Evolutionary conservation across 495 filamentous ascomycete species (phyloP), one percentile per base, ranked within the genome.

Genomic region (Penicillium cataractarum): DNA sequence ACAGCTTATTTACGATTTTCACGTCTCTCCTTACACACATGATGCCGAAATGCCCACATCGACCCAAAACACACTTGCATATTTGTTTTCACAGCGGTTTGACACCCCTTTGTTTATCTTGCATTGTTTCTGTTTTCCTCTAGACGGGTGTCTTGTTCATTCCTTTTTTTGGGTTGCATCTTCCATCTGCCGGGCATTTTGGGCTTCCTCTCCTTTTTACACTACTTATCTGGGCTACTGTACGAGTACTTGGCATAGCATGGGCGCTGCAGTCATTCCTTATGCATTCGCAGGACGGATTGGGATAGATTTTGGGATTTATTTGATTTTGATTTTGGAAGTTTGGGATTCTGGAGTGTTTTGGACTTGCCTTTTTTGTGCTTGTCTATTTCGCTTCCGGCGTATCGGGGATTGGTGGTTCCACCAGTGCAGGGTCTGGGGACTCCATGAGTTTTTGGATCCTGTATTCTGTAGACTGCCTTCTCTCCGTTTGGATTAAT

Each of bases 241-340:
- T 78, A 77, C 67, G 68, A 77, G 60, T 73, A 77, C 63, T 61
- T 71, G 64, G 76, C 76, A 78, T 80, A 75, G 74, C 70, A 73
- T 70, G 67, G 77, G 71, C 76, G 76, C 74, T 76, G 75, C 78
- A 70, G 74, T 78, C 78, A 69, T 77, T 80, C 78, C 76, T 80
- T 80, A 65, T 67, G 61, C 68, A 75, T 71, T 70, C 65, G 75
- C 75, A 73, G 76, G 73, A 70, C 67, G 63, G 58, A 61, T 68
- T 63, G 68, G 74, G 70, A 71, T 74, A 69, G 63, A 65, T 60
- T 64, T 69, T 65, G 60, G 67, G 64, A 42, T 57, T 67, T 64
- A 39, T 51, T 58, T 35, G 44, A 24, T 63, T 33, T 21, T 65
- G n/a, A 22, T 12, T 46, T 49, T 57, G 21, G 57, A 7, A 39